Evolutionary conservation across 345 rosid genomes (phyloP).

Genomic region (Aquilaria sinensis): DNA sequence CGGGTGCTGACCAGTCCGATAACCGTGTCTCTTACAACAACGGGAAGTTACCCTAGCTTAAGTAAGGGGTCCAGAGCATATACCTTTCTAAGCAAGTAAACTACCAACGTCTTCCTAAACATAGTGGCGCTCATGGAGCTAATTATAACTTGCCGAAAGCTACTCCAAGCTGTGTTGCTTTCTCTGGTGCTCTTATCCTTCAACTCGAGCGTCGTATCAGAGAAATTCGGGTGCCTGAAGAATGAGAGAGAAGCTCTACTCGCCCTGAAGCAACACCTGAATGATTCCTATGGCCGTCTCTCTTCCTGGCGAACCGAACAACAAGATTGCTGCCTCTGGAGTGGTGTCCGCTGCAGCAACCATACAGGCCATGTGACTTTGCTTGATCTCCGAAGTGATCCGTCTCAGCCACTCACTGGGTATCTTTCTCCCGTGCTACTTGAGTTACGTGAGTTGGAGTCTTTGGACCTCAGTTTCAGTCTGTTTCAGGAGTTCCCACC

Average conservation of each 20-base stretch:
- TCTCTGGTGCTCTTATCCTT: background rate
- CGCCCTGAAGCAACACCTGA: conserved; percentile 11
- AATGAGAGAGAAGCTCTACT: conserved; percentile 22
- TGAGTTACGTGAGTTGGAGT: background rate
- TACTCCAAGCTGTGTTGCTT: too few relatives aligned
- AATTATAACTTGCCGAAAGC: too few relatives aligned
- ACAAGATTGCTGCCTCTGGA: conserved; percentile 24
- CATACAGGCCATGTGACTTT: conserved; percentile 10
- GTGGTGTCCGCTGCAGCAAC: conserved; percentile 18
- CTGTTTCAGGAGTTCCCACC: background rate
- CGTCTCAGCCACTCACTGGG: background rate
- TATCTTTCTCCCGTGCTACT: background rate
- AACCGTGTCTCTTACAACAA: too few relatives aligned
- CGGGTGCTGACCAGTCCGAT: too few relatives aligned
- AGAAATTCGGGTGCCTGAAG: conserved; percentile 8
- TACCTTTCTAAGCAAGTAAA: too few relatives aligned
- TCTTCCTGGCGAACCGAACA: conserved; percentile 21
- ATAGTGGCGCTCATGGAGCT: too few relatives aligned
- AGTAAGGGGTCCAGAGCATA: too few relatives aligned
- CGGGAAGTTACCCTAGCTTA: too few relatives aligned
- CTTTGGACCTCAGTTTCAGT: background rate
- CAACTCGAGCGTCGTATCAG: background rate
- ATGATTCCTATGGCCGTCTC: conserved; percentile 13
- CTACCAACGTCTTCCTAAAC: too few relatives aligned
- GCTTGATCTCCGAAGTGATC: conserved; percentile 14